phyloP scores from a whole-genome alignment of 441 rosid species.

The Flueggea neowawraea region DNA sequence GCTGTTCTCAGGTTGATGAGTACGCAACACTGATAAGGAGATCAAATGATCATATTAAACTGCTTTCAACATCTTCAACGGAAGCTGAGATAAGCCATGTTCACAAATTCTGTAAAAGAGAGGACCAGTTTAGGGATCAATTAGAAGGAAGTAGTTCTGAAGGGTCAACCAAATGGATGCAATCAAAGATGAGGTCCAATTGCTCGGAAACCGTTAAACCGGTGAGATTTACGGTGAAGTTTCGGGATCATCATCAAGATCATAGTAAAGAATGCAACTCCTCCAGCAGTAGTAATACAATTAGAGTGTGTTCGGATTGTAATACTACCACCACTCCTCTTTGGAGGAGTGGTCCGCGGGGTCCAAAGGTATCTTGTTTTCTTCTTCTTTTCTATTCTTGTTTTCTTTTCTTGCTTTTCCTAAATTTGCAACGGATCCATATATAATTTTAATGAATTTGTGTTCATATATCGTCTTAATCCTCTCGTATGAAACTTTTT shows the following conservation, averaged over 20 bases:
- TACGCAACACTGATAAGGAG: too few relatives aligned
- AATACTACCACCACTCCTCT: constrained; percentile 60
- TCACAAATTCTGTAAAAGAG: constrained; percentile 9
- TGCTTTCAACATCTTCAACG: constrained; percentile 12
- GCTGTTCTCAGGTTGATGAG: too few relatives aligned
- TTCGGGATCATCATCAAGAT: constrained; percentile 20
- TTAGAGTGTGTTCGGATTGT: constrained; percentile 52
- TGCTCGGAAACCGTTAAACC: constrained; percentile 14
- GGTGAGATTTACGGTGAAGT: constrained; percentile 5
- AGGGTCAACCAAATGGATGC: constrained; percentile 31
- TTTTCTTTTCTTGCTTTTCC: too few relatives aligned
- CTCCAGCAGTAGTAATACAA: neutral
- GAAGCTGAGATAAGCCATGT: constrained; percentile 1
- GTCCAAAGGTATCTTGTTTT: constrained; percentile 45
- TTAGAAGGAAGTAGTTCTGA: constrained; percentile 7
- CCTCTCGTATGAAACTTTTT: too few relatives aligned
- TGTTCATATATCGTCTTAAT: too few relatives aligned
- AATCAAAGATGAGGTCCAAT: constrained; percentile 36
- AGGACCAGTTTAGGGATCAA: constrained; percentile 4
- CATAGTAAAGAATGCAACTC: constrained; percentile 8
- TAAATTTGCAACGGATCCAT: too few relatives aligned
- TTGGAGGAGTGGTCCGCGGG: constrained; percentile 69
- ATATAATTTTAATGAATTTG: too few relatives aligned
- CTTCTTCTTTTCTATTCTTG: too few relatives aligned
- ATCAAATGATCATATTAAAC: neutral